Evolutionary conservation across 2,329 filamentous ascomycete species (phyloP).

Genomic region (Ceratocystis papillata): DNA sequence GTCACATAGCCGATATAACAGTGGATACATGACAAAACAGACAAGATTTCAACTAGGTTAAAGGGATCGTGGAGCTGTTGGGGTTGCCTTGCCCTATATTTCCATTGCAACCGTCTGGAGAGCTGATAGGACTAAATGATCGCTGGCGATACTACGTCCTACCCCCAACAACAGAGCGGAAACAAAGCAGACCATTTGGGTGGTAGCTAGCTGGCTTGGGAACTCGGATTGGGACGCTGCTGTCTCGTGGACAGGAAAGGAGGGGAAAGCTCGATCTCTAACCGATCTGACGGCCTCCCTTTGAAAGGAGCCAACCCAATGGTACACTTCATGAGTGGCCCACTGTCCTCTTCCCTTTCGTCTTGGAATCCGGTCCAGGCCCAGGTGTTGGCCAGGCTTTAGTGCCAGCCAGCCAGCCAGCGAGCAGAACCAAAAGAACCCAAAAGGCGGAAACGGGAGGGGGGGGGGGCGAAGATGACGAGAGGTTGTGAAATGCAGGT

Average conservation of each 20-base stretch:
- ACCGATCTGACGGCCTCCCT: constrained; percentile 2
- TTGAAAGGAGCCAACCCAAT: constrained; percentile 9
- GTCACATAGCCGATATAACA: neutral
- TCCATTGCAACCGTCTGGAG: no score
- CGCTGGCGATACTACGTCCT: neutral
- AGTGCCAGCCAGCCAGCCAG: no score
- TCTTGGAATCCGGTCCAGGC: no score
- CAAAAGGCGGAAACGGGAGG: neutral
- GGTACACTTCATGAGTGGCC: neutral
- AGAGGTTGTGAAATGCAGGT: no score
- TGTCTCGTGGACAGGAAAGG: no score
- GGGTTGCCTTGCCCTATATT: no score
- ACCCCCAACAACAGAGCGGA: neutral
- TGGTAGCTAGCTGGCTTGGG: neutral
- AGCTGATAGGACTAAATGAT: neutral
- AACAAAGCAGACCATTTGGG: neutral
- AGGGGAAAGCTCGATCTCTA: neutral
- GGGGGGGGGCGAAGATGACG: no score
- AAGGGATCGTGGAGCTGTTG: neutral
- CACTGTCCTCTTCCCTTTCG: neutral
- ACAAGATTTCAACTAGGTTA: neutral
- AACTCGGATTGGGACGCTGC: no score
- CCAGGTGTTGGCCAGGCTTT: no score
- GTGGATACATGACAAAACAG: neutral
- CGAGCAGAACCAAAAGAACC: neutral